A percentile compares a stretch with the other conserved stretches of the same genome.
Conservation (phyloP, 164 flowering plant genomes). For the Santalum album region DNA sequence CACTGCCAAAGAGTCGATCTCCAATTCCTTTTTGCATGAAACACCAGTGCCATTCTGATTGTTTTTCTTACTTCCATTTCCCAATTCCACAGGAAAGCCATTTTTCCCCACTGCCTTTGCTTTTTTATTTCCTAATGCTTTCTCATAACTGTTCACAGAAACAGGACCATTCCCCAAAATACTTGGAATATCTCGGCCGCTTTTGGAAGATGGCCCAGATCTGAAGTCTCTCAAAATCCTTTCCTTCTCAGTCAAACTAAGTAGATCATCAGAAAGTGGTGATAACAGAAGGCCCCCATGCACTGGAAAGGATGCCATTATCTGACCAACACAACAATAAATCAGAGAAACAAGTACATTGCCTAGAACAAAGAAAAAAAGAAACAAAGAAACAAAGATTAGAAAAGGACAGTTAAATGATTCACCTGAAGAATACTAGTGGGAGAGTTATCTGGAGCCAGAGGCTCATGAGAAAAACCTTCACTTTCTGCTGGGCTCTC, state of each 20-base stretch:
- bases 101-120: constrained; percentile 15
- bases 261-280: constrained; percentile 52
- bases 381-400: constrained; percentile 1
- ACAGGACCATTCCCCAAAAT: constrained; percentile 13
- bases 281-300: constrained; percentile 31
- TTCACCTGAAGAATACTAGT: constrained; percentile 50
- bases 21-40: constrained; percentile 17
- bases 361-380: not conserved
- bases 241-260: constrained; percentile 28
- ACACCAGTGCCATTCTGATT: constrained; percentile 3
- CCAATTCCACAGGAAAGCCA: constrained; percentile 9
- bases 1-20: constrained; percentile 23
- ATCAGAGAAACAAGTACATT: not conserved
- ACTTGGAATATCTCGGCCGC: constrained; percentile 13
- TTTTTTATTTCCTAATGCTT: constrained; percentile 15
- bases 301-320: constrained; percentile 46
- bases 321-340: constrained; percentile 26
- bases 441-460: constrained; percentile 39
- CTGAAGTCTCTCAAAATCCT: constrained; percentile 12
- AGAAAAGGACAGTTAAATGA: constrained; percentile 7
- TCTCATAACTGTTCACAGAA: constrained; percentile 13
- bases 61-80: constrained; percentile 12
- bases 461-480: constrained; percentile 26
- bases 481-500: constrained; percentile 49
- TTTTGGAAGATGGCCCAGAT: constrained; percentile 13